Conservation (phyloP, 176 grass and related monocot species). For the Oryza longistaminata region DNA sequence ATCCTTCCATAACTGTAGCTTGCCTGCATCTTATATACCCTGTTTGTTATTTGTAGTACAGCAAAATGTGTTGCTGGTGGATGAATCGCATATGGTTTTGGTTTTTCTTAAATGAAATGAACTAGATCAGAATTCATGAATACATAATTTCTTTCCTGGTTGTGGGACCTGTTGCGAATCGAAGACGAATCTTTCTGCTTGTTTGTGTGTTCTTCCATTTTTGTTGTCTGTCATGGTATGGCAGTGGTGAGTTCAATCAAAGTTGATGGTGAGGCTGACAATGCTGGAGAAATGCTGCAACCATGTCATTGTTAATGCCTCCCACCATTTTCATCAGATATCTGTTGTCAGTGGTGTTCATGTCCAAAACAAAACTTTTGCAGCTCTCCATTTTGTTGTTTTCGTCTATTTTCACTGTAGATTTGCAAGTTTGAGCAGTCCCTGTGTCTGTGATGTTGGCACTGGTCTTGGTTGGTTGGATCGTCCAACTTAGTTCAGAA, state of each 20-base stretch:
- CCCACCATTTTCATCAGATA: background rate
- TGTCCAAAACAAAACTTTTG: background rate
- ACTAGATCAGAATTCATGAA: slow-evolving; percentile 16
- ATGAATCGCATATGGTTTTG: background rate
- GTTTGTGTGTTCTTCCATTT: background rate
- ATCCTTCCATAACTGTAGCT: slow-evolving; percentile 21
- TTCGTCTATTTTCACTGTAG: background rate
- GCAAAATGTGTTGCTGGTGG: slow-evolving; percentile 6
- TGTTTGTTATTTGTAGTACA: slow-evolving; percentile 25
- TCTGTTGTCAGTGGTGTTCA: background rate
- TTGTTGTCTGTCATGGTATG: background rate
- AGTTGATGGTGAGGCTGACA: background rate
- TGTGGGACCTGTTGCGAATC: background rate
- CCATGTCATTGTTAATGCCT: background rate
- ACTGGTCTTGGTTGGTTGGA: background rate
- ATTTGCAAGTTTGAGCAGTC: background rate
- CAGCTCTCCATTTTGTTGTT: background rate
- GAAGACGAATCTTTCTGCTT: background rate
- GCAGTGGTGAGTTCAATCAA: background rate
- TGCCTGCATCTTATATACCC: background rate
- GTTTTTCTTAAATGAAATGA: background rate
- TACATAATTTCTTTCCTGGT: background rate
- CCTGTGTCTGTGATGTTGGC: background rate
- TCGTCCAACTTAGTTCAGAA: background rate
- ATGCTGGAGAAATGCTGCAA: slow-evolving; percentile 12